Base-by-base conservation (phyloP, 805 yeast species). In the Candida hispaniensis region DNA sequence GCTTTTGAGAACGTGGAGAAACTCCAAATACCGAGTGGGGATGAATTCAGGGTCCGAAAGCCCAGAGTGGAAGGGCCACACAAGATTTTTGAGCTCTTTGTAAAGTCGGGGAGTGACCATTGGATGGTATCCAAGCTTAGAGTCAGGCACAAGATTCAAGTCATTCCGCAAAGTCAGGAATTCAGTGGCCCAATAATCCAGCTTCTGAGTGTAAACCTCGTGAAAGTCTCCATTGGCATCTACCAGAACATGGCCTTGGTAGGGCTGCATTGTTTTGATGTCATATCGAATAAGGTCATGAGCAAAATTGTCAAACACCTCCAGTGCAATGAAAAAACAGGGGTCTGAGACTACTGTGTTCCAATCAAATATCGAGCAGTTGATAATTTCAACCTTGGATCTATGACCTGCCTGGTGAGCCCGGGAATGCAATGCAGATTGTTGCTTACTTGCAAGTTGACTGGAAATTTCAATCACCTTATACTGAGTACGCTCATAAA, bases 281-380 rank as follows among this genome's bases (percentile, higher is more conserved):
- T 82, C 93, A 51, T 79, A 82, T 20, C 88, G 64, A 4, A 82
- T 67, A 16, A 79, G 69, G 50, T 82, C 94, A 55, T 82, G 94
- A 3, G 91, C 66, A 43, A 83, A 70, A 49, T 81, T 82, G 54
- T 82, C 93, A 52, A 83, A 72, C 6, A 82, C 91, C 49, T 83
- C 93, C 39, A 80, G 56, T 0, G 88, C 93, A 30, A 82, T 63
- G 44, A 82, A 75, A 49, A 72, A 81, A 45, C 91, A 79, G 1
- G 81, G 83, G 24, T 75, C 75, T 4, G 59, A 54, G 5, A 75
- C 75, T 2, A 54, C 50, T 16, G 63, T 59, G 30, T 69, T 34
- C 93, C 93, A 82, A 14, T 76, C 76, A 45, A 82, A 70, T 4
- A 82, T 74, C 18, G 91, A 79, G 49, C 74, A 67, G 56, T 81